These are phyloP conservation scores for Betula pendula DNA, from an alignment of 306 rosid genomes.

Conservation along the genomic window DNA sequence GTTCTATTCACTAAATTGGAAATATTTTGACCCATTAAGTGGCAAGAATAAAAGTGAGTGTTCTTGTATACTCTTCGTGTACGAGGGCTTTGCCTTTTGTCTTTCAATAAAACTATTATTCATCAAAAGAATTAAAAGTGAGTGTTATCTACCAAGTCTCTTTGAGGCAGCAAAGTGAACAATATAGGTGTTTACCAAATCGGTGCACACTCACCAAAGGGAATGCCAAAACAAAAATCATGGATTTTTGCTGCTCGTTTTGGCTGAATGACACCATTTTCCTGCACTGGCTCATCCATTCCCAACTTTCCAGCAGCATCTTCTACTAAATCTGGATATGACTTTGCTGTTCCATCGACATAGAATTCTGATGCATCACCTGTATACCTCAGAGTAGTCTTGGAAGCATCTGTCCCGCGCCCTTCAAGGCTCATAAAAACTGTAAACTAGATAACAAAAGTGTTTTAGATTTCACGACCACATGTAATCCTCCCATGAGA, in stretches of 20 bases:
- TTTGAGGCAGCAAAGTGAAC: background rate
- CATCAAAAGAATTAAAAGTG: background rate
- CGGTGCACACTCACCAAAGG: conserved; percentile 64
- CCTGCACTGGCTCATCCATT: conserved; percentile 32
- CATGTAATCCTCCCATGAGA: conserved; percentile 23
- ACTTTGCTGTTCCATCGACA: conserved; percentile 38
- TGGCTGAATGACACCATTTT: conserved; percentile 32
- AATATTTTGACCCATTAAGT: background rate
- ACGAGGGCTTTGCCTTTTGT: too few relatives aligned
- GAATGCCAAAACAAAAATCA: conserved; percentile 97
- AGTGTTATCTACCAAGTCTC: conserved; percentile 10
- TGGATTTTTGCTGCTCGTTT: conserved; percentile 72
- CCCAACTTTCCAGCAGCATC: conserved; percentile 37
- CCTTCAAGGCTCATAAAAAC: conserved; percentile 59
- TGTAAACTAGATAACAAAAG: conserved; percentile 47
- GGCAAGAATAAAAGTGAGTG: too few relatives aligned
- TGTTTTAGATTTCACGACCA: conserved; percentile 31
- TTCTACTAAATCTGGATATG: conserved; percentile 35
- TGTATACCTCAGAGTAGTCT: conserved; percentile 41
- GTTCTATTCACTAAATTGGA: background rate
- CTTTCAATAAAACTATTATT: too few relatives aligned
- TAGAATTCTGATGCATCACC: conserved; percentile 41
- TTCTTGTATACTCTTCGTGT: too few relatives aligned
- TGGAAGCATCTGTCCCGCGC: conserved; percentile 40
- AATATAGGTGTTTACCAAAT: conserved; percentile 1